phyloP scores from a whole-genome alignment of 2,329 filamentous ascomycete species.

The Metarhizium guizhouense region DNA sequence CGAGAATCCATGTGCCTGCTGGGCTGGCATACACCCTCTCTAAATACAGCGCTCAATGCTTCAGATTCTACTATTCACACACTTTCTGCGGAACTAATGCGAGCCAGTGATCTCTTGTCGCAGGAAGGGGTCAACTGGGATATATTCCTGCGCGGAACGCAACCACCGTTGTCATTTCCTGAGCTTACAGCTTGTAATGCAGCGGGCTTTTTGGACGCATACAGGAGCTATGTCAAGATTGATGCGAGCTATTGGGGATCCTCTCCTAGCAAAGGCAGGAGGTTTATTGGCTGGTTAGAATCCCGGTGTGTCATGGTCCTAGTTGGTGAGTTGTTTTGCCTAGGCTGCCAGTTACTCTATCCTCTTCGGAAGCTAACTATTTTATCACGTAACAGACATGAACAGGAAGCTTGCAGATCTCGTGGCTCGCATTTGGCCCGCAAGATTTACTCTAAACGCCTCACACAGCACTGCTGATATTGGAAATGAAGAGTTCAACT shows the following conservation, averaged over 20 bases:
- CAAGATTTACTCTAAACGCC: constrained; percentile 32
- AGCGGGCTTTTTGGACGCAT: too few species aligned
- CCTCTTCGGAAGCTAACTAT: not conserved
- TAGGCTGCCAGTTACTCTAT: not conserved
- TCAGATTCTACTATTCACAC: constrained; percentile 42
- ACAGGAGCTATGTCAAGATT: too few species aligned
- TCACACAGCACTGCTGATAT: too few species aligned
- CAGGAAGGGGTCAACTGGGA: constrained; percentile 31
- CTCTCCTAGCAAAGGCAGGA: too few species aligned
- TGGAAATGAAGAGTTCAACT: too few species aligned
- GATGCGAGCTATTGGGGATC: too few species aligned
- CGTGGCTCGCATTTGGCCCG: constrained; percentile 53
- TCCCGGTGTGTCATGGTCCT: too few species aligned
- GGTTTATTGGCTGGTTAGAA: too few species aligned
- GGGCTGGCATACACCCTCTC: constrained; percentile 50
- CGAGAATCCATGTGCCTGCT: constrained; percentile 55
- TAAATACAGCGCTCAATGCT: constrained; percentile 50
- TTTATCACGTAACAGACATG: constrained; percentile 35
- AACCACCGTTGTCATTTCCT: not conserved
- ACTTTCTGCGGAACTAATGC: constrained; percentile 41
- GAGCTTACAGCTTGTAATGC: too few species aligned
- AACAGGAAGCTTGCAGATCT: constrained; percentile 41
- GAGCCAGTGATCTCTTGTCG: constrained; percentile 33
- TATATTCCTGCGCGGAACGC: constrained; percentile 23
- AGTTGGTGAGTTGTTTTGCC: too few species aligned